Evolutionary conservation across 257 asterid species (phyloP), one percentile per base, ranked within the genome.

Genomic region (Lycium ferocissimum): DNA sequence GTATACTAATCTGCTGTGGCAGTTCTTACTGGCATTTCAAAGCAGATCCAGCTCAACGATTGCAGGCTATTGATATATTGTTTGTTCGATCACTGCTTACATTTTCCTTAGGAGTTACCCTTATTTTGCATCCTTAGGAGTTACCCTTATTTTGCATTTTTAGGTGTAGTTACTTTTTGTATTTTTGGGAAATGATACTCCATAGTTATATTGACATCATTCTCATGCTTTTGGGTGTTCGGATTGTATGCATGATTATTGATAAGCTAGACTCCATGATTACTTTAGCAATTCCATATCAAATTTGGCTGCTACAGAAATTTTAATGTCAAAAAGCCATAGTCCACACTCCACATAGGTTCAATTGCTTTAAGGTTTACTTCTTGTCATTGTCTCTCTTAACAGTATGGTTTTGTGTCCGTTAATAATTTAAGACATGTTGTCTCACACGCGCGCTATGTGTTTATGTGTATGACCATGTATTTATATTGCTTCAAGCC

Each of bases 371-470:
- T 76, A 22, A 26, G 26, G 63, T 76, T 26, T 51, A 51, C 81
- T 73, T 73, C 38, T 75, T 49, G n/a, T 26, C 81, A 22, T 47
- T 6, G 43, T 75, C 56, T 4, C 81, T 66, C 45, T 49, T 49
- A 47, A 73, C 59, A 47, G 20, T 49, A 20, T 49, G 43, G 20
- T 49, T 75, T 75, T 49, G 81, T 75, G 49, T 75, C 81, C 20
- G 0, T 75, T 3, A 75, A 49, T 40, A n/a, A 73, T n/a, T n/a
- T 73, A 73, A 73, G 80, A 6, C 2, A 1, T 75, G 45, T 51
- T 51, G 7, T 51, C 14, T 26, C 40, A 9, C 61, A 14, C 7
- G 12, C 0, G 2, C 18, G 1, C 47, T 13, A 2, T 43, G 18
- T n/a, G 3, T 22, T 63, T 22, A 7, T 51, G 45, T 76, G 1